phyloP scores from a whole-genome alignment of 208 protist genomes.

The Trypanosoma boissoni region DNA sequence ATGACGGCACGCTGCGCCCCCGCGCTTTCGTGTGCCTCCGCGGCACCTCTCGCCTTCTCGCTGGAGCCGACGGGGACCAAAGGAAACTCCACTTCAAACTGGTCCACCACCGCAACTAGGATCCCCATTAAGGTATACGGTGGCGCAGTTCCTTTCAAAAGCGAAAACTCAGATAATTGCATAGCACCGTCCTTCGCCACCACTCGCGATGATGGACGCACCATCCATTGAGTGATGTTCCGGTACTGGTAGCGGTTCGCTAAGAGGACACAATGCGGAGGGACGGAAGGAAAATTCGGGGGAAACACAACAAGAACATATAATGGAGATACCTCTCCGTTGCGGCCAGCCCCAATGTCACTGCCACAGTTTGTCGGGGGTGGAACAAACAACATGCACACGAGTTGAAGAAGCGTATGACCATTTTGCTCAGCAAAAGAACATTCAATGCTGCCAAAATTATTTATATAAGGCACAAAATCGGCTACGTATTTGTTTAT shows the following conservation, averaged over 20 bases:
- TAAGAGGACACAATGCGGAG: constrained; percentile 5
- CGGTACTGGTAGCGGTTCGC: neutral
- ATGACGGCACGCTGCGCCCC: constrained; percentile 30
- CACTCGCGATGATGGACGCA: constrained; percentile 39
- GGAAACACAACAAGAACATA: constrained; percentile 19
- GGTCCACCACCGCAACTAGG: constrained; percentile 60
- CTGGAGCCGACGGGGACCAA: constrained; percentile 17
- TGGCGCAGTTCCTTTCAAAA: constrained; percentile 42
- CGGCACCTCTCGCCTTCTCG: neutral
- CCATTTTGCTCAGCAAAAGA: constrained; percentile 2
- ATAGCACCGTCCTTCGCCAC: constrained; percentile 49
- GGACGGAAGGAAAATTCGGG: constrained; percentile 15
- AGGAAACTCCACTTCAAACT: constrained; percentile 75
- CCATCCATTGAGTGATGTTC: constrained; percentile 7
- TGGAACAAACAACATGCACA: constrained; percentile 16
- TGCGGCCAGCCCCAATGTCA: too few species aligned
- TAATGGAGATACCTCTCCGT: neutral
- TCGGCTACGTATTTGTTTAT: constrained; percentile 20
- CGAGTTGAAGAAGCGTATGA: constrained; percentile 8
- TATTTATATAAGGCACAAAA: constrained; percentile 21
- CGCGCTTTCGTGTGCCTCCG: neutral
- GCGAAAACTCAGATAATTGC: constrained; percentile 43
- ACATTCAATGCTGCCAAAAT: constrained; percentile 15
- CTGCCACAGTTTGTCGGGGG: neutral
- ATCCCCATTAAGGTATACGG: constrained; percentile 66